A percentile compares a stretch with the other conserved stretches of the same genome.
Conservation (phyloP, 352 stramenopile genomes). For the Phytophthora constricta region DNA sequence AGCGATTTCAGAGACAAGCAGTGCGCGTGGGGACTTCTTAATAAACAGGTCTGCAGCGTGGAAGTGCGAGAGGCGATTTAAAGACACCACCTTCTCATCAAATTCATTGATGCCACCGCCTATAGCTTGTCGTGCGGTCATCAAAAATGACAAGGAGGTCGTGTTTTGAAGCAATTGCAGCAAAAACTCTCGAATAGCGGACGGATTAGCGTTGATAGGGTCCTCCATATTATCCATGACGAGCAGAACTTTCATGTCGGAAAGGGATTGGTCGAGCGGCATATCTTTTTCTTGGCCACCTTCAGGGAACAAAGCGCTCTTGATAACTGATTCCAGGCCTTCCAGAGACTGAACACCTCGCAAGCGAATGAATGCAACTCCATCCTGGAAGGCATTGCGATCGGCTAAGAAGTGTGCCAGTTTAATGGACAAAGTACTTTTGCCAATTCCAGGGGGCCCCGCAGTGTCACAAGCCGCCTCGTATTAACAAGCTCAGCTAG, state of each 20-base stretch:
- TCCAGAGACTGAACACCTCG: constrained; percentile 75
- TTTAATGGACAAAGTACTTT: constrained; percentile 78
- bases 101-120: constrained; percentile 71
- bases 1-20: constrained; percentile 73
- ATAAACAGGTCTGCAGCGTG: constrained; percentile 81
- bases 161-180: constrained; percentile 72
- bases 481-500: constrained; percentile 64
- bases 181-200: constrained; percentile 64
- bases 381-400: constrained; percentile 73
- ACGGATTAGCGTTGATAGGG: constrained; percentile 70
- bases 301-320: constrained; percentile 68
- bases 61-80: constrained; percentile 75
- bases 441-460: constrained; percentile 78
- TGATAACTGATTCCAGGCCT: constrained; percentile 78
- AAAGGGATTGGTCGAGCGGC: constrained; percentile 59
- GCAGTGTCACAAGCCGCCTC: constrained; percentile 71
- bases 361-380: constrained; percentile 76
- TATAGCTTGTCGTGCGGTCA: constrained; percentile 80
- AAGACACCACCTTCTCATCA: constrained; percentile 82
- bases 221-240: constrained; percentile 89
- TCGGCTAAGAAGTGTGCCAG: constrained; percentile 78
- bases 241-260: constrained; percentile 66
- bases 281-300: constrained; percentile 69
- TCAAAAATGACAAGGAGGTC: constrained; percentile 63
- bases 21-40: constrained; percentile 71